Evolutionary conservation across 768 basidiomycete genomes (phyloP).

Genomic region (Tulasnella sp.): DNA sequence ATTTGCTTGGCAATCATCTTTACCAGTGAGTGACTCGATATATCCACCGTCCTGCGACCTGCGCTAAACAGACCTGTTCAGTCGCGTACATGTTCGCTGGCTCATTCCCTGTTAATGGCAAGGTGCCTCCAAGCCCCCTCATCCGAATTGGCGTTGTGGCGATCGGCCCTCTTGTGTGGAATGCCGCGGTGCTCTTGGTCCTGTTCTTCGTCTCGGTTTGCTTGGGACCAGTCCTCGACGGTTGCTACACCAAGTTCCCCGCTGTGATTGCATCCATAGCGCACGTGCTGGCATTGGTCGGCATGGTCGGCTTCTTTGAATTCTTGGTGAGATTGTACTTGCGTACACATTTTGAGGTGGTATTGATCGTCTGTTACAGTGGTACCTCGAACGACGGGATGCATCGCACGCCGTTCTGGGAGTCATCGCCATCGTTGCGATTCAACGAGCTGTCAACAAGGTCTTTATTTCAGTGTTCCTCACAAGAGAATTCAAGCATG

Average conservation of each 20-base stretch:
- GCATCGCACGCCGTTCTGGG: conserved; percentile 89
- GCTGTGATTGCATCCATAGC: conserved; percentile 87
- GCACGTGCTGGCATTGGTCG: conserved; percentile 71
- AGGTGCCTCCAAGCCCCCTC: conserved; percentile 68
- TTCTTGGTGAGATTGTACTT: conserved; percentile 60
- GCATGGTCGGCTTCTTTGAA: conserved; percentile 84
- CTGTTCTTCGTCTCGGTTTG: conserved; percentile 87
- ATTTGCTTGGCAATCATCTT: conserved; percentile 78
- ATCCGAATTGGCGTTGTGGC: conserved; percentile 91
- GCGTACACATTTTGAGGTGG: conserved; percentile 10
- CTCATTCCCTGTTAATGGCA: conserved; percentile 65
- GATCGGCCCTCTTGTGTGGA: conserved; percentile 92
- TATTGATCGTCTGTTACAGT: conserved; percentile 41
- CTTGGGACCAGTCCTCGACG: conserved; percentile 83
- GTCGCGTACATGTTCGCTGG: conserved; percentile 84
- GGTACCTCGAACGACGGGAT: conserved; percentile 92
- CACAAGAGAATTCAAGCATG: conserved; percentile 97
- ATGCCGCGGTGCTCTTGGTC: conserved; percentile 76
- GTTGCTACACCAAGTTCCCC: conserved; percentile 80
- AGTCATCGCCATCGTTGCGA: conserved; percentile 80
- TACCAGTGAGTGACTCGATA: conserved; percentile 45
- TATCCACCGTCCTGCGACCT: background rate
- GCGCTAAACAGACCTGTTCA: background rate
- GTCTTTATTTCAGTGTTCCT: conserved; percentile 88
- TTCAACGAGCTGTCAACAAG: conserved; percentile 92